Evolutionary conservation across 495 filamentous ascomycete genomes (phyloP), one percentile per base, ranked within the genome.

Genomic region (Penicillium steckii): DNA sequence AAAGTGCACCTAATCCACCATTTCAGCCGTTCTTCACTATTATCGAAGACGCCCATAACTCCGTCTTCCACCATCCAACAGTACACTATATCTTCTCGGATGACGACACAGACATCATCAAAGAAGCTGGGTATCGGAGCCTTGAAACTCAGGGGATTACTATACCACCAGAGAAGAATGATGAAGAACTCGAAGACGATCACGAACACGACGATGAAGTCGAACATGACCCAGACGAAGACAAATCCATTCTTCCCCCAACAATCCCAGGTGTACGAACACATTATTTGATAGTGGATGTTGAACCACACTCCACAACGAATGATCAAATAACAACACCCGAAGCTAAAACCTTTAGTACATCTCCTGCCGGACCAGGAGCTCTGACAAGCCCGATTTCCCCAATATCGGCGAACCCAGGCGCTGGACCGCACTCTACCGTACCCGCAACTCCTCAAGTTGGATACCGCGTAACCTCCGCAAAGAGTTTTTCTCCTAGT

Each of bases 21-120:
- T 75, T 77, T 57, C 68, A 72, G 44, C 75, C 77, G 29, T 78
- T 82, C 73, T 79, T 80, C 76, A 79, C 72, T 48, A 65, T 81
- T 49, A 72, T 80, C 59, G 72, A 78, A 61, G 76, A 74, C 60
- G 61, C 66, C 44, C 68, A 70, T 54, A 70, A 67, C 21, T 64
- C 65, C 21, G 72, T 70, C 43, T 72, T 89, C 69, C 79, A 93
- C 68, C 92, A 95, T 54, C 83, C 85, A 18, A 83, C 79, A 33
- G 84, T 96, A 2, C 90, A 93, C 76, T 97, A 97, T 72, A 81
- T 96, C 53, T 97, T 95, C 72, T 80, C 79, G 56, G 87, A 92
- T 62, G 90, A 95, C 69, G 78, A 81, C 62, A 67, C 65, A 4
- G 85, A 88, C 8, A 72, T 86, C 38, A 68, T 89, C 25, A 87